A percentile compares a stretch with the other conserved stretches of the same genome.
phyloP scores from a whole-genome alignment of 2,329 filamentous ascomycete genomes.

The Pleurostoma richardsiae region DNA sequence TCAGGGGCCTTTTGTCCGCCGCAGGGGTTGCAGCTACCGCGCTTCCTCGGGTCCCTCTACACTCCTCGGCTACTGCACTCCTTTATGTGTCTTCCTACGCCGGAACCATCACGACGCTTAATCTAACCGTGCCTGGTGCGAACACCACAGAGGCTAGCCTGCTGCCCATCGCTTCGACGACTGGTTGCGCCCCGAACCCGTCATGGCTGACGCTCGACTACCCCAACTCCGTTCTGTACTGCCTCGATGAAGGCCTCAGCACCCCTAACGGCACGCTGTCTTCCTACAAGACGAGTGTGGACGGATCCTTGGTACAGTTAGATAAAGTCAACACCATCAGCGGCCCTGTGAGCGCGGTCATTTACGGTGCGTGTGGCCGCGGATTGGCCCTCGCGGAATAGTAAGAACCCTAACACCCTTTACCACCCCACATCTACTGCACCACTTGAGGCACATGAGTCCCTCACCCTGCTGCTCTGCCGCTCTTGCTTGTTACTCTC shows the following conservation, averaged over 20 bases:
- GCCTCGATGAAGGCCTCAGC: slow-evolving; percentile 52
- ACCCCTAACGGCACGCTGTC: slow-evolving; percentile 42
- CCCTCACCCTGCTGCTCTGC: too few relatives aligned
- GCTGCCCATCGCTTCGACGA: slow-evolving; percentile 32
- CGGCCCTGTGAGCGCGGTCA: slow-evolving; percentile 37
- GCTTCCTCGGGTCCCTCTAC: slow-evolving; percentile 7
- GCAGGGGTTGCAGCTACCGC: slow-evolving; percentile 11
- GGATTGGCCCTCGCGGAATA: slow-evolving; percentile 41
- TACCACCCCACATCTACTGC: background rate
- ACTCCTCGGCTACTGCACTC: slow-evolving; percentile 27
- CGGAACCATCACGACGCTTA: slow-evolving; percentile 42
- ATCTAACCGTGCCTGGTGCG: slow-evolving; percentile 22
- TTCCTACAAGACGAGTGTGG: slow-evolving; percentile 27
- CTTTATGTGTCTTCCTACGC: slow-evolving; percentile 45
- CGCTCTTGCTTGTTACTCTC: too few relatives aligned
- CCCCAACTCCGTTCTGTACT: slow-evolving; percentile 46
- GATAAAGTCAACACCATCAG: slow-evolving; percentile 24
- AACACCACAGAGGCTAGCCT: slow-evolving; percentile 25
- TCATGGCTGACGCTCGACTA: slow-evolving; percentile 57
- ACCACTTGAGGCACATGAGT: too few relatives aligned
- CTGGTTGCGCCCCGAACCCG: slow-evolving; percentile 47
- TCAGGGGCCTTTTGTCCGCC: slow-evolving; percentile 8
- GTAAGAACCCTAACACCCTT: slow-evolving; percentile 23
- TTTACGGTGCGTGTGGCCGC: slow-evolving; percentile 34
- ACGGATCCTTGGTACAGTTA: slow-evolving; percentile 33